These are phyloP conservation scores for Madurella mycetomatis DNA, from an alignment of 2,329 filamentous ascomycete species.

Conservation along the genomic window DNA sequence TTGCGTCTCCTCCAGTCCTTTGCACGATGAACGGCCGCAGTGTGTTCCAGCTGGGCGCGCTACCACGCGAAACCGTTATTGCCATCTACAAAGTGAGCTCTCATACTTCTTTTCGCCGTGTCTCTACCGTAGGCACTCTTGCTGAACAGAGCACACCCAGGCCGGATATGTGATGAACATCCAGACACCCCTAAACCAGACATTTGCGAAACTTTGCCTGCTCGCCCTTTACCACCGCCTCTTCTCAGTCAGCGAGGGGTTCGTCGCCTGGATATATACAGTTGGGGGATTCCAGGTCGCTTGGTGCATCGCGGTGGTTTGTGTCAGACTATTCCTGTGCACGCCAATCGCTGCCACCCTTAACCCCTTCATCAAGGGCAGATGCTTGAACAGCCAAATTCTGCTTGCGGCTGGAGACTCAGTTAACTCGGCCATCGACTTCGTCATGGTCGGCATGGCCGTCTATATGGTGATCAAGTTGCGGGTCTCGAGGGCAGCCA, in stretches of 20 bases:
- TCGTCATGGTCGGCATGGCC: background rate
- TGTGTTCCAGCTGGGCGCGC: background rate
- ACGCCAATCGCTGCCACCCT: background rate
- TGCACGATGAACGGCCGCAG: background rate
- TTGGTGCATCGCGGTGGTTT: background rate
- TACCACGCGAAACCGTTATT: background rate
- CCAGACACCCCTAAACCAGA: background rate
- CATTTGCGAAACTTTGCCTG: slow-evolving; percentile 1
- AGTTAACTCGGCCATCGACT: background rate
- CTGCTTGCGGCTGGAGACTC: background rate
- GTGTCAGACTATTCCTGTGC: background rate
- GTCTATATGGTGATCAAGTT: background rate
- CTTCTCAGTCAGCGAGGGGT: background rate
- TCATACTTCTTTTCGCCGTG: too few species aligned
- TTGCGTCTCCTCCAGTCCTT: background rate
- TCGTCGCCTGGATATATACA: background rate
- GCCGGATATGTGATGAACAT: background rate
- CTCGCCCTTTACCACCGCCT: background rate
- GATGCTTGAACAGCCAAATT: background rate
- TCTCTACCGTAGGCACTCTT: background rate
- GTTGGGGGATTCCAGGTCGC: background rate
- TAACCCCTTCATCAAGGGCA: background rate
- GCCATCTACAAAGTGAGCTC: background rate
- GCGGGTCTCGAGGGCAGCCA: background rate
- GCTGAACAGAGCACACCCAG: background rate